Percentiles rank a stretch among this genome's conserved stretches.
Evolutionary conservation across 768 basidiomycete species (phyloP).

Genomic region (Agrocybe praecox): DNA sequence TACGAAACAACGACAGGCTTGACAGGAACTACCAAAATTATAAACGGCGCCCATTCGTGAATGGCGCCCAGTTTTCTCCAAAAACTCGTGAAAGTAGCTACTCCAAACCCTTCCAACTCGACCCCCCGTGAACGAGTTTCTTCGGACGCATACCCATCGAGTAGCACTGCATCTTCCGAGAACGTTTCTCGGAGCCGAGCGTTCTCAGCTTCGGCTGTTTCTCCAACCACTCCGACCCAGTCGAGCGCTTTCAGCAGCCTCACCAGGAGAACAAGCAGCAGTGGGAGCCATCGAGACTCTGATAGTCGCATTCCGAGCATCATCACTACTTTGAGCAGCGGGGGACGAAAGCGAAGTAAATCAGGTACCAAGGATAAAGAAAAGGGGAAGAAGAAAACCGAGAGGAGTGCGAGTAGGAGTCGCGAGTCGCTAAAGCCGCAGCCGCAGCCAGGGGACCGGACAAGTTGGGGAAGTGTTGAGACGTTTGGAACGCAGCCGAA

Average conservation of each 20-base stretch:
- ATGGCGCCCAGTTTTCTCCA: conserved; percentile 28
- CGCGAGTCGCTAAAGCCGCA: conserved; percentile 1
- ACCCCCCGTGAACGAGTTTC: conserved; percentile 19
- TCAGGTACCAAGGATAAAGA: conserved; percentile 4
- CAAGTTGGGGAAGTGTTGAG: conserved; percentile 28
- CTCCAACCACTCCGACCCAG: conserved; percentile 21
- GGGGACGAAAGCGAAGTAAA: conserved; percentile 1
- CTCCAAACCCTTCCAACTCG: conserved; percentile 1
- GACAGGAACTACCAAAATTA: not conserved
- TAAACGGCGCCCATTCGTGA: conserved; percentile 7
- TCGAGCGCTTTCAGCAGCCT: conserved; percentile 9
- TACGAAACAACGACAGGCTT: not conserved
- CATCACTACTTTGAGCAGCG: conserved; percentile 13
- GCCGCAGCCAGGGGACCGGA: conserved; percentile 10
- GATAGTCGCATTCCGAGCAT: conserved; percentile 19
- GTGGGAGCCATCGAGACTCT: conserved; percentile 4
- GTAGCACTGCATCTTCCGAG: not conserved
- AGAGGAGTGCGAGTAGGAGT: conserved; percentile 7
- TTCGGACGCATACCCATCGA: conserved; percentile 16
- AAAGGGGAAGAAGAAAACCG: conserved; percentile 9
- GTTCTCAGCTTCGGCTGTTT: conserved; percentile 2
- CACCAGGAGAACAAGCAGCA: conserved; percentile 9
- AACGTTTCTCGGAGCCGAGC: not conserved
- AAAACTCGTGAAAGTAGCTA: conserved; percentile 24
- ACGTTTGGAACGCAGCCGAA: conserved; percentile 38